A percentile compares a stretch with the other conserved stretches of the same genome.
Evolutionary conservation across 345 rosid species (phyloP).

Genomic region (Bretschneidera sinensis): DNA sequence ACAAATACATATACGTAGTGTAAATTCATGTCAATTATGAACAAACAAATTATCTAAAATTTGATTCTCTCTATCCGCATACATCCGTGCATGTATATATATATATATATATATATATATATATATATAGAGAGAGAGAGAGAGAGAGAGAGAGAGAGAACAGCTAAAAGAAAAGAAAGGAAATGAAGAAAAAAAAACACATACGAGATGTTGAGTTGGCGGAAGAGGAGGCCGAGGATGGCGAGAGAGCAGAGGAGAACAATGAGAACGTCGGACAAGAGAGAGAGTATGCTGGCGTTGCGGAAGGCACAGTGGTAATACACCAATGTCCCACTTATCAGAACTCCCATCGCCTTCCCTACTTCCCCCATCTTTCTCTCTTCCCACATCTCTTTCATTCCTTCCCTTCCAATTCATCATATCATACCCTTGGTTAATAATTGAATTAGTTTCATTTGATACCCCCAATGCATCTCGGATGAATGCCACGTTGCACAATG

Average conservation of each 20-base stretch:
- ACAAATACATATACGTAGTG: background rate
- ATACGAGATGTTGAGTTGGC: constrained; percentile 88
- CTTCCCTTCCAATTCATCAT: too few relatives aligned
- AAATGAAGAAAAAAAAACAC: background rate
- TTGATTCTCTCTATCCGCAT: too few relatives aligned
- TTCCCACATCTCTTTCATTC: constrained; percentile 13
- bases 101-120: too few relatives aligned
- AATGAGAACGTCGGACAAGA: constrained; percentile 82
- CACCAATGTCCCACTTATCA: constrained; percentile 63
- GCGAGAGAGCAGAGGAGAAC: constrained; percentile 98
- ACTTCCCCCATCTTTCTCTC: constrained; percentile 40
- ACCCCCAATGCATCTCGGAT: too few relatives aligned
- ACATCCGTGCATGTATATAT: too few relatives aligned
- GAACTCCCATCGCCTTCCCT: constrained; percentile 53
- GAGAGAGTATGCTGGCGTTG: constrained; percentile 71
- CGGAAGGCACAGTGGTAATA: constrained; percentile 86
- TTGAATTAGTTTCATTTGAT: too few relatives aligned
- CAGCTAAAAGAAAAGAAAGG: background rate
- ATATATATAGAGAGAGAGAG: too few relatives aligned
- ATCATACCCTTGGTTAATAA: too few relatives aligned
- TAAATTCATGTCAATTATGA: background rate
- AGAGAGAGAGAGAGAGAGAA: too few relatives aligned
- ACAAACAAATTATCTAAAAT: too few relatives aligned
- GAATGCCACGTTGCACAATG: too few relatives aligned
- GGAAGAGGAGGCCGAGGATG: constrained; percentile 96